Evolutionary conservation across 2,329 filamentous ascomycete genomes (phyloP).

Genomic region (Colletotrichum somersetense): DNA sequence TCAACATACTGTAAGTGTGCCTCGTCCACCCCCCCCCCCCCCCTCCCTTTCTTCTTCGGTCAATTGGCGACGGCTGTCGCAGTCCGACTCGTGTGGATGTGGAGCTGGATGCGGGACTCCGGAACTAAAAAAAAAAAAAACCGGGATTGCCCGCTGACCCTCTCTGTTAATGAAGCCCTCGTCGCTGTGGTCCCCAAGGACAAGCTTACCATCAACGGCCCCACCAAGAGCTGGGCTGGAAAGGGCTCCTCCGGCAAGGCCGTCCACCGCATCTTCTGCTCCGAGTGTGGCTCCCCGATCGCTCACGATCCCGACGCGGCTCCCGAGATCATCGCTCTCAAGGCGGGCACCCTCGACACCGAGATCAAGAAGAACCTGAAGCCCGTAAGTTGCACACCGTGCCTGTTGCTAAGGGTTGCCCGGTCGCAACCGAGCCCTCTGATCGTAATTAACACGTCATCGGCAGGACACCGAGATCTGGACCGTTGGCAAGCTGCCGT

Average conservation of each 20-base stretch:
- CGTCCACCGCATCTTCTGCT: constrained; percentile 78
- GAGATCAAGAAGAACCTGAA: constrained; percentile 77
- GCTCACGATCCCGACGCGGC: constrained; percentile 78
- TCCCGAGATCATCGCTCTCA: constrained; percentile 77
- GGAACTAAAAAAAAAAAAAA: no score
- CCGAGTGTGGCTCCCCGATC: constrained; percentile 76
- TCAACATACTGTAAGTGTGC: constrained; percentile 73
- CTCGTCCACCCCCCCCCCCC: background rate
- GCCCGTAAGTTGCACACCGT: constrained; percentile 61
- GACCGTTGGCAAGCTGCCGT: constrained; percentile 76
- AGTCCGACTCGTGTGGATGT: background rate
- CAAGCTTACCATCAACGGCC: constrained; percentile 72
- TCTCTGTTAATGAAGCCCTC: constrained; percentile 61
- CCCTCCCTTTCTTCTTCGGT: background rate
- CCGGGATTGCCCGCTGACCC: background rate
- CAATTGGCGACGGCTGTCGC: background rate
- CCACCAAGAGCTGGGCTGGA: constrained; percentile 73
- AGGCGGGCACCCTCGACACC: constrained; percentile 73
- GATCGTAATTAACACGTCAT: background rate
- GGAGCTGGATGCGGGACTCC: background rate
- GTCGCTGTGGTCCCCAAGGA: constrained; percentile 76
- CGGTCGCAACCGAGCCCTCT: background rate
- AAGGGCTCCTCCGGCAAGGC: constrained; percentile 70
- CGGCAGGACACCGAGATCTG: constrained; percentile 75
- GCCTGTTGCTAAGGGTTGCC: background rate